These are phyloP conservation scores for Leccinum imitatum DNA, from an alignment of 768 basidiomycete genomes.

Conservation along the genomic window DNA sequence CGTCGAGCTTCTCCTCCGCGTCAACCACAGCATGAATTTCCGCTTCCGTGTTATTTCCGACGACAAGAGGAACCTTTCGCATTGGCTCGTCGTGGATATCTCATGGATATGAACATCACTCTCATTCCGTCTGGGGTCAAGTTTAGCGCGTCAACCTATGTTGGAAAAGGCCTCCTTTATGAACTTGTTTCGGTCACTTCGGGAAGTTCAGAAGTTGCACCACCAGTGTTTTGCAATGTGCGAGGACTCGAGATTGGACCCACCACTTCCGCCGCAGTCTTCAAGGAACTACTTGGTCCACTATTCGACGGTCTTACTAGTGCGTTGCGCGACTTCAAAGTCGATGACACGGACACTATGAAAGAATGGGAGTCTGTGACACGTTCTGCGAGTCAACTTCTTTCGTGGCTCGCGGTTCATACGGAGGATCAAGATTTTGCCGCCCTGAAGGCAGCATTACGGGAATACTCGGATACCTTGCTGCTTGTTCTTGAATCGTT, in stretches of 20 bases:
- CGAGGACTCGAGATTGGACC: constrained; percentile 46
- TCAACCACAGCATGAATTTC: constrained; percentile 8
- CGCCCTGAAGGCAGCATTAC: constrained; percentile 33
- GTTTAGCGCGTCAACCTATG: constrained; percentile 52
- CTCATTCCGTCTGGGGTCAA: constrained; percentile 50
- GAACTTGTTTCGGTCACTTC: constrained; percentile 49
- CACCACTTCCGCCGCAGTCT: constrained; percentile 41
- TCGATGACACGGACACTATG: constrained; percentile 20
- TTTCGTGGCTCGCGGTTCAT: constrained; percentile 45
- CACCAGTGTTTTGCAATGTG: constrained; percentile 34
- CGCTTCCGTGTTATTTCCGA: constrained; percentile 18
- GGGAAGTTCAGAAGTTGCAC: constrained; percentile 22
- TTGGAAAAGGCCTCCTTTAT: constrained; percentile 58
- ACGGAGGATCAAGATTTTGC: constrained; percentile 34
- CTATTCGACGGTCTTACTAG: constrained; percentile 46
- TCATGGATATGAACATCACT: constrained; percentile 52
- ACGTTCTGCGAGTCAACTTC: constrained; percentile 42
- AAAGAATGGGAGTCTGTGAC: constrained; percentile 42
- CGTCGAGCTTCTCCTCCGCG: constrained; percentile 13
- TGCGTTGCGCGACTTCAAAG: constrained; percentile 36
- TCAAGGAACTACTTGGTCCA: constrained; percentile 46
- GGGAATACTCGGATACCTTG: constrained; percentile 39
- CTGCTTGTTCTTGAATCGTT: constrained; percentile 39
- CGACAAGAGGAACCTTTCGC: constrained; percentile 9
- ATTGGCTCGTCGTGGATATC: constrained; percentile 24